Conservation (phyloP, 2,329 filamentous ascomycete genomes). For the Aspergillus flavus region DNA sequence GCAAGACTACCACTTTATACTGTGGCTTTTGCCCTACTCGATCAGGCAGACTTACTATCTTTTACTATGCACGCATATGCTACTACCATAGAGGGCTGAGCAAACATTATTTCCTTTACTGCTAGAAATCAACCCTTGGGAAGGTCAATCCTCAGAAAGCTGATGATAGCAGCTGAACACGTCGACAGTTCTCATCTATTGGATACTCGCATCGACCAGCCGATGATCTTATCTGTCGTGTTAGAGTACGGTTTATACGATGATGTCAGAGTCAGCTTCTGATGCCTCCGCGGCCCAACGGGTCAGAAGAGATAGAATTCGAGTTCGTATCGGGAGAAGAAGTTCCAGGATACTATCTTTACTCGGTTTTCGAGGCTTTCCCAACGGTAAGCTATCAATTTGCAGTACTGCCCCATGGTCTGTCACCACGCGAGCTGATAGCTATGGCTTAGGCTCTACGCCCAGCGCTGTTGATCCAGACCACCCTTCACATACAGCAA, state of each 20-base stretch:
- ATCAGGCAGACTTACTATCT: background rate
- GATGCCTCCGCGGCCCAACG: conserved; percentile 19
- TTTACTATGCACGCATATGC: background rate
- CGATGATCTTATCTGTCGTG: background rate
- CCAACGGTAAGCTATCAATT: conserved; percentile 24
- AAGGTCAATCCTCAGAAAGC: background rate
- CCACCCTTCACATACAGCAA: background rate
- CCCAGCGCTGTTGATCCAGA: background rate
- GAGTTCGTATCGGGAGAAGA: conserved; percentile 35
- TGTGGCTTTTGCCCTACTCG: background rate
- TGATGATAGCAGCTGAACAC: background rate
- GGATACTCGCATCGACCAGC: background rate
- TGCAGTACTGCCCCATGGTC: background rate
- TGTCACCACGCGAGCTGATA: background rate
- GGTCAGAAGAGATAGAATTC: conserved; percentile 30
- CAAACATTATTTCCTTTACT: background rate
- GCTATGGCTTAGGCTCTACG: background rate
- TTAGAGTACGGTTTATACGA: conserved; percentile 13
- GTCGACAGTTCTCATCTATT: background rate
- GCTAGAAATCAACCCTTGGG: background rate
- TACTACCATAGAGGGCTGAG: background rate
- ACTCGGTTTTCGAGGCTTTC: conserved; percentile 33
- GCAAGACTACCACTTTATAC: background rate
- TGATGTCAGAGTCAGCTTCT: conserved; percentile 29
- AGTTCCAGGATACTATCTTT: conserved; percentile 42